phyloP scores from a whole-genome alignment of 805 yeast species.

The Wickerhamomyces mucosus region DNA sequence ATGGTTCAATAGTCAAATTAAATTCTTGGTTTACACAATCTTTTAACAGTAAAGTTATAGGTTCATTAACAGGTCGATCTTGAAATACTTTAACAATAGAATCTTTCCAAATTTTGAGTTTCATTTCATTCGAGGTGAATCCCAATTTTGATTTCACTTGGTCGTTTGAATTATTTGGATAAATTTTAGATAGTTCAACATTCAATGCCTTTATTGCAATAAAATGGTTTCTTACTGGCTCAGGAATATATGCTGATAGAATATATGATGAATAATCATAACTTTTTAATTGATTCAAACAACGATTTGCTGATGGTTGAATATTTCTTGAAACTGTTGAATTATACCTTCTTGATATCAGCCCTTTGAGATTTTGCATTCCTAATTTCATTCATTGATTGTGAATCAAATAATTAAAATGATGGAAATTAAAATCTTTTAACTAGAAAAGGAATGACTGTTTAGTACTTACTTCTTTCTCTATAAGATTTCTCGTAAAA shows the following conservation, averaged over 20 bases:
- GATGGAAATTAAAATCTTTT: no score
- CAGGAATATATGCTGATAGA: constrained; percentile 61
- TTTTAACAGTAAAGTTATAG: constrained; percentile 50
- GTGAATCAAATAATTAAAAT: no score
- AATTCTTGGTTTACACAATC: constrained; percentile 41
- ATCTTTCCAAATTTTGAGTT: constrained; percentile 71
- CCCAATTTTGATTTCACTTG: constrained; percentile 13
- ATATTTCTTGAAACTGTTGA: background rate
- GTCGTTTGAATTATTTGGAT: constrained; percentile 24
- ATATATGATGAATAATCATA: constrained; percentile 57
- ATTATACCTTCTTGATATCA: no score
- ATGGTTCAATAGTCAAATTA: constrained; percentile 40
- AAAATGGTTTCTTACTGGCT: constrained; percentile 49
- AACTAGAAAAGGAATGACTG: no score
- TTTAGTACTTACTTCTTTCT: no score
- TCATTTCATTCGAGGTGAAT: constrained; percentile 26
- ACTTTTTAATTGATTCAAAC: constrained; percentile 1
- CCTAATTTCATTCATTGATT: no score
- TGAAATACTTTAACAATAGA: constrained; percentile 38
- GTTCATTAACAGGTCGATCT: constrained; percentile 43
- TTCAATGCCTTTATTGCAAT: constrained; percentile 59
- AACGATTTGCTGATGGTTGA: background rate
- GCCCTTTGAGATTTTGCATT: no score
- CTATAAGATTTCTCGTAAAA: no score
- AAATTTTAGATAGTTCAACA: constrained; percentile 48